Conservation (phyloP, 2,329 filamentous ascomycete species). For the Fusarium sp. region DNA sequence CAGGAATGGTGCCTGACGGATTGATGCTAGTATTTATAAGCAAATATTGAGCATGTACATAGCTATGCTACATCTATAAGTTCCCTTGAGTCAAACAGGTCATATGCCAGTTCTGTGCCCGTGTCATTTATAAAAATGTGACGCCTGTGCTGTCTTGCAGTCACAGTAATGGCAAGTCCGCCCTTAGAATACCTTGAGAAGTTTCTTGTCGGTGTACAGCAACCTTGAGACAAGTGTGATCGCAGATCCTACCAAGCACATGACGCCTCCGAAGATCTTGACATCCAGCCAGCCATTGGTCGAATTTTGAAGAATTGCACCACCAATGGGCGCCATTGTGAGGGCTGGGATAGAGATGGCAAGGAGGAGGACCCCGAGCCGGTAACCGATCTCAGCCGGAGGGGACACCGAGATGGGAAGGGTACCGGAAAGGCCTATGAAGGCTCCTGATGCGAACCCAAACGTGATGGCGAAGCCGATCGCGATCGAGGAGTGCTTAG, state of each 20-base stretch:
- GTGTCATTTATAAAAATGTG: no score
- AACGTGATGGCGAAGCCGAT: background rate
- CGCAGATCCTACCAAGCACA: background rate
- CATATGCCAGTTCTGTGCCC: no score
- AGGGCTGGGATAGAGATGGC: background rate
- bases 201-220: background rate
- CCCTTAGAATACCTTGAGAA: background rate
- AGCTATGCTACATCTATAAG: background rate
- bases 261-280: background rate
- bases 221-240: background rate
- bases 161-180: no score
- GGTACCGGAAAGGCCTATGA: background rate
- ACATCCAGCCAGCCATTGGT: background rate
- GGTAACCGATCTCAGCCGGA: background rate
- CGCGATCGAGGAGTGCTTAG: background rate
- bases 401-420: background rate
- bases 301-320: background rate
- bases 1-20: background rate
- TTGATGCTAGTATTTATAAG: background rate
- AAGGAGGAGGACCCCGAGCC: rapidly evolving
- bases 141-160: no score
- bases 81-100: background rate
- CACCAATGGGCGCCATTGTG: background rate
- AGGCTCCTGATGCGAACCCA: background rate
- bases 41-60: background rate